Percentiles rank a stretch among this genome's conserved stretches.
phyloP scores from a whole-genome alignment of 2,329 filamentous ascomycete genomes.

The Fusarium pseudograminearum region DNA sequence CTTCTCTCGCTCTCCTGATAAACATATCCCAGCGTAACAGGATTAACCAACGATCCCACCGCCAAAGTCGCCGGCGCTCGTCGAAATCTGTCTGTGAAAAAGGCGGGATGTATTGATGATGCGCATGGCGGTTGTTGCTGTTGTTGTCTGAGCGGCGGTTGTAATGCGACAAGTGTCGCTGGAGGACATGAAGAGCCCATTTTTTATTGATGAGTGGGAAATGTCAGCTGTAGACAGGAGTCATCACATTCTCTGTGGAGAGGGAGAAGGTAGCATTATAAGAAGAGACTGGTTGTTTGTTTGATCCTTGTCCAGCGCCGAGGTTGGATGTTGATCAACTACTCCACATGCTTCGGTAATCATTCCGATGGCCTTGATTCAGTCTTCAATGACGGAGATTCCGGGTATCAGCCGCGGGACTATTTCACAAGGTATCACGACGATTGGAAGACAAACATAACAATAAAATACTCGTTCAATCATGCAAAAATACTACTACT shows the following conservation, averaged over 20 bases:
- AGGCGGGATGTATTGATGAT: constrained; percentile 77
- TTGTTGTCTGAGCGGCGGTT: constrained; percentile 20
- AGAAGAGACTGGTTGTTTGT: not conserved
- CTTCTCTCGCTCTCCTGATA: constrained; percentile 61
- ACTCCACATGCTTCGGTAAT: constrained; percentile 43
- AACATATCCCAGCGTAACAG: constrained; percentile 71
- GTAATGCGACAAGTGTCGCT: constrained; percentile 19
- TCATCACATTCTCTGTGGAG: constrained; percentile 33
- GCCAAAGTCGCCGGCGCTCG: constrained; percentile 61
- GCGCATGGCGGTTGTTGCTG: constrained; percentile 48
- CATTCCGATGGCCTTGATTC: constrained; percentile 25
- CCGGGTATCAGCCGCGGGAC: not conserved
- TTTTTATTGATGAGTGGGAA: not conserved
- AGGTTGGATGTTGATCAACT: constrained; percentile 26
- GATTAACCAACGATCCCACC: constrained; percentile 52
- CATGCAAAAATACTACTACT: constrained; percentile 3
- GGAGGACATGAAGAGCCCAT: constrained; percentile 37
- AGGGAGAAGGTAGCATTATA: constrained; percentile 3
- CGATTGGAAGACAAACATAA: not conserved
- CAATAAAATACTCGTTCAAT: not conserved
- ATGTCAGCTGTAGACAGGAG: not conserved
- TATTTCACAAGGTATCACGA: not conserved
- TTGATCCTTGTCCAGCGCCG: constrained; percentile 19
- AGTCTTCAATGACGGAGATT: constrained; percentile 18
- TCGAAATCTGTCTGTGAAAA: constrained; percentile 75